Base-by-base conservation (phyloP, 2,329 filamentous ascomycete species). In the Colletotrichum chrysophilum region DNA sequence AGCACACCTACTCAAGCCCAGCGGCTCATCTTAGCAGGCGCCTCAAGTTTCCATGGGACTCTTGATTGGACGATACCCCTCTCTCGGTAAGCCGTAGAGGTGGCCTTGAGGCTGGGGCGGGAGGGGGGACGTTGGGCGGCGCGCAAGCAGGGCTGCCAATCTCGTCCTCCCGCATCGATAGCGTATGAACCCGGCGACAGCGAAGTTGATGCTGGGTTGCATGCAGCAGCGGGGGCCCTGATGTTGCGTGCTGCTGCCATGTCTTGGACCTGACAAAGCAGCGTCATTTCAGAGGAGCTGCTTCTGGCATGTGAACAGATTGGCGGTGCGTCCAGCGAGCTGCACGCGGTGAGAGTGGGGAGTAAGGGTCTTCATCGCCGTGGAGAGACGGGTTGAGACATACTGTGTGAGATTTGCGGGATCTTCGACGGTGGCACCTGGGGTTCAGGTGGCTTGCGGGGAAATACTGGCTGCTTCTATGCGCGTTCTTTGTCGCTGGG, bases 1-100 rank as follows among this genome's bases (percentile, higher is more conserved):
- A 75, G 69, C 73, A 75, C 73, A 68, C 73, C 70, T 68, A 64
- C 55, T 72, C 43, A 56, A 32, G 43, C 38, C 55, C 56, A 48
- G 72, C 69, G 61, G 72, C 72, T 71, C 68, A 24, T 74, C 28
- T 68, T 65, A 68, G 73, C 73, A 68, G 21, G 30, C 38, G 69
- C 64, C 69, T 64, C 62, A 30, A 4, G 10, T 24, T 3, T 34
- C 8, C 2, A 7, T 14, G 7, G 58, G 18, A 2, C 4, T 56
- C n/a, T 9, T 73, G 73, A 75, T 68, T 75, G 34, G 70, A 7
- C 26, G 32, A 12, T 65, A 52, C 64, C 73, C 73, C 70, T 55
- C 56, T 75, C 70, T 72, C 32, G 55, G 26, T 48, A 10, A 32
- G 30, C 58, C 8, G 38, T 24, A 32, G 56, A 56, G 18, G 69